These are phyloP conservation scores for Lizonia empirigonia DNA, from an alignment of 2,329 filamentous ascomycete genomes.

Conservation along the genomic window DNA sequence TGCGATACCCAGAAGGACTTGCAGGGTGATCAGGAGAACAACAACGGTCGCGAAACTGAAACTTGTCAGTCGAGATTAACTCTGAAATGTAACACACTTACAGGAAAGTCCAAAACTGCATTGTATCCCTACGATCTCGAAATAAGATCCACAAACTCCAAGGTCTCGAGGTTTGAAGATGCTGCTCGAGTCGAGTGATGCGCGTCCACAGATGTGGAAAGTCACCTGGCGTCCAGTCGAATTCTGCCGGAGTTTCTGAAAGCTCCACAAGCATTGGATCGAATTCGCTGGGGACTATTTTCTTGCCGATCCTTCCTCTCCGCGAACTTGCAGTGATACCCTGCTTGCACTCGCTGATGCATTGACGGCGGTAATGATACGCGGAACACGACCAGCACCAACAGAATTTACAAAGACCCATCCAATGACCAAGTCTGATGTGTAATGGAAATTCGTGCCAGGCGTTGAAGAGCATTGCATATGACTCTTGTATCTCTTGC, in stretches of 20 bases:
- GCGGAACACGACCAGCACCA: constrained; percentile 29
- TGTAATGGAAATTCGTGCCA: constrained; percentile 16
- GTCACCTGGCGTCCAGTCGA: constrained; percentile 27
- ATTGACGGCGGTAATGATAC: constrained; percentile 12
- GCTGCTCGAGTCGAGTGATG: constrained; percentile 26
- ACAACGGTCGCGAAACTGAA: constrained; percentile 30
- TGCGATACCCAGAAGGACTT: constrained; percentile 24
- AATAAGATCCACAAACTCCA: constrained; percentile 35
- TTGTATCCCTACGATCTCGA: constrained; percentile 27
- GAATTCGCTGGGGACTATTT: too few relatives aligned
- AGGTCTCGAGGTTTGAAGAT: constrained; percentile 26
- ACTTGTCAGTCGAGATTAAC: background rate
- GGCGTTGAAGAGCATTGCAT: constrained; percentile 28
- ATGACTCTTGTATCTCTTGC: constrained; percentile 29
- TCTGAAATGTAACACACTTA: constrained; percentile 5
- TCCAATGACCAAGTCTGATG: constrained; percentile 11
- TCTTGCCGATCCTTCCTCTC: background rate
- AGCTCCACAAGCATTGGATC: constrained; percentile 20
- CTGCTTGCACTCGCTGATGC: constrained; percentile 8
- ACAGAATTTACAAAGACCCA: constrained; percentile 11
- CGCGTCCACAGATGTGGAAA: constrained; percentile 29
- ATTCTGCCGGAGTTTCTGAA: constrained; percentile 18
- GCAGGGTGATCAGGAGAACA: constrained; percentile 23
- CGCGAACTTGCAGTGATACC: background rate
- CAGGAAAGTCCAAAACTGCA: constrained; percentile 35